These are phyloP conservation scores for Endogone sp. DNA, from an alignment of 192 early-diverging fungal species.

Conservation along the genomic window DNA sequence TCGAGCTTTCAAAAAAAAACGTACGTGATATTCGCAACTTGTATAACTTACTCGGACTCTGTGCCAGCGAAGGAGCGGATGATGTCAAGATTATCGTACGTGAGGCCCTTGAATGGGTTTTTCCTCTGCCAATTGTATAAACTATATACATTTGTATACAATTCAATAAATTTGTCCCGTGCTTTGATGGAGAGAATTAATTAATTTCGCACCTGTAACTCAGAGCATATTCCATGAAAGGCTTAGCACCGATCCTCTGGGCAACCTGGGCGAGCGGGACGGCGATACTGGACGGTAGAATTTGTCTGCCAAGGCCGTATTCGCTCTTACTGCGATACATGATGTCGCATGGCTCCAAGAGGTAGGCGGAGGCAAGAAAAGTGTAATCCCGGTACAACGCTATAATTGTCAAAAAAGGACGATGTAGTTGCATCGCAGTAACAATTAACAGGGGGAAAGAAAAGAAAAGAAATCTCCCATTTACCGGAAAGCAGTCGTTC, in stretches of 20 bases:
- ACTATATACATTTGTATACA: conserved; percentile 28
- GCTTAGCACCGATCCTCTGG: conserved; percentile 66
- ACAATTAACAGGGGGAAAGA: background rate
- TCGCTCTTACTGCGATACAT: conserved; percentile 62
- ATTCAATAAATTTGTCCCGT: background rate
- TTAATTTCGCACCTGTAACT: conserved; percentile 47
- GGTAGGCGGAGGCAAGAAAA: conserved; percentile 81
- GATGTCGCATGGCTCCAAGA: conserved; percentile 88
- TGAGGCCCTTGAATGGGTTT: conserved; percentile 48
- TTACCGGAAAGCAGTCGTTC: conserved; percentile 64
- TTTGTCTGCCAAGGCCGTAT: conserved; percentile 75
- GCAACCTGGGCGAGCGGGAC: conserved; percentile 69
- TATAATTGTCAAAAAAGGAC: conserved; percentile 1
- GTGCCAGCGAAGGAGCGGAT: conserved; percentile 77
- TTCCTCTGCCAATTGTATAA: conserved; percentile 85
- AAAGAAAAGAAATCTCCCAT: background rate
- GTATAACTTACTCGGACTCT: conserved; percentile 51
- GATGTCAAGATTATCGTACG: conserved; percentile 70
- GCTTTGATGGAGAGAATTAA: too few species aligned
- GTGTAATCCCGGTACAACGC: conserved; percentile 88
- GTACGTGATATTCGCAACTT: background rate
- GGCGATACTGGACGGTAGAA: conserved; percentile 76
- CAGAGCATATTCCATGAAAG: conserved; percentile 76
- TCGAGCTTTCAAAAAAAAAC: background rate
- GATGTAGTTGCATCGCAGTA: background rate